Evolutionary conservation across 495 filamentous ascomycete genomes (phyloP).

Genomic region (Lindgomyces ingoldianus): DNA sequence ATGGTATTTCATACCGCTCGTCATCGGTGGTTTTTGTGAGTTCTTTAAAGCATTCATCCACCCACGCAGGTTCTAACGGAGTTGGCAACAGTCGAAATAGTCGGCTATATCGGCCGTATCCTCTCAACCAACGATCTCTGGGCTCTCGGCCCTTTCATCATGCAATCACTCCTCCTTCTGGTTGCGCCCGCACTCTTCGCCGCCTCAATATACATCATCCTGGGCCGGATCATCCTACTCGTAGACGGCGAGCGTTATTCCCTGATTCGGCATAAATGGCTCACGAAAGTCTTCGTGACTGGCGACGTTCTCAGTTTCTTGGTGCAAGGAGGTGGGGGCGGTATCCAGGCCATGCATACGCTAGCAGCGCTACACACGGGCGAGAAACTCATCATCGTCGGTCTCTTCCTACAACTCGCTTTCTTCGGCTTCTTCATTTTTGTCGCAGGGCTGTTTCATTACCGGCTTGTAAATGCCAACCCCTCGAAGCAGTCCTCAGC

Average conservation of each 20-base stretch:
- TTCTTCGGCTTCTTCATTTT: constrained; percentile 24
- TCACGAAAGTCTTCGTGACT: constrained; percentile 51
- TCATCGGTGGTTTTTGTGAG: constrained; percentile 57
- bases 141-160: constrained; percentile 40
- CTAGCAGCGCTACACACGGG: constrained; percentile 10
- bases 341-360: not conserved
- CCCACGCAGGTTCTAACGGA: no score
- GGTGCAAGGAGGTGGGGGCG: constrained; percentile 44
- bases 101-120: constrained; percentile 50
- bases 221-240: constrained; percentile 47
- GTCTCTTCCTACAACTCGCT: constrained; percentile 14
- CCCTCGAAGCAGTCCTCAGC: not conserved
- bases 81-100: constrained; percentile 53
- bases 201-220: constrained; percentile 51
- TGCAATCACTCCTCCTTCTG: constrained; percentile 46
- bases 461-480: not conserved
- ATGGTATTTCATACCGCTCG: constrained; percentile 60
- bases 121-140: constrained; percentile 22
- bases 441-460: constrained; percentile 17
- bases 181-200: constrained; percentile 49
- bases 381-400: constrained; percentile 18
- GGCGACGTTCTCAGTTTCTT: constrained; percentile 52
- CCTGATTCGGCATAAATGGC: constrained; percentile 43
- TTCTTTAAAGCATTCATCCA: no score
- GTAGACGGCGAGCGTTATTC: constrained; percentile 49